Base-by-base conservation (phyloP, 352 stramenopile genomes). In the Globisporangium polare region DNA sequence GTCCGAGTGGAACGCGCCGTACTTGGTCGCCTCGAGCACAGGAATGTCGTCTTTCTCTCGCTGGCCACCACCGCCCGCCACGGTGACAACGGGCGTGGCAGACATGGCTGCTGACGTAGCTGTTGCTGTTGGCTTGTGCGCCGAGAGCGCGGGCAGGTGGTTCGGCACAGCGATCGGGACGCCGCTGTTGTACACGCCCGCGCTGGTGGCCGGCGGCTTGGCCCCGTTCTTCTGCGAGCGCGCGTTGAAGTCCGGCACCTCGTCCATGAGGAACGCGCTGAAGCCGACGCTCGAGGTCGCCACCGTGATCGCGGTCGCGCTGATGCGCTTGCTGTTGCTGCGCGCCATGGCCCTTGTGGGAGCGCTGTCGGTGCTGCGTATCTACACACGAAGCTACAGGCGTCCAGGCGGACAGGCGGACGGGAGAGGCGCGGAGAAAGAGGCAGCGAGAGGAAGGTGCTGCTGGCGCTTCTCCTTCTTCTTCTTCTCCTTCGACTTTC, bases 261-360 rank as follows among this genome's bases (percentile, higher is more conserved):
- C 73, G 61, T 86, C 77, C 69, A 86, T 77, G 37, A 86, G 71
- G 60, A 86, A 86, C 20, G 77, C 80, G 42, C 75, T 83, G 62
- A 86, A 86, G 63, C 73, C 78, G 35, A 77, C 62, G 35, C 22
- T 63, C 10, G 60, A 51, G n/a, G 41, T 17, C 7, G 56, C 35
- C 47, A 39, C 31, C 5, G 53, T 37, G n/a, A n/a, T 53, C 3
- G 60, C 24, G 1, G 45, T 45, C 41, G 53, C n/a, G 24, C 37
- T 49, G 13, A 45, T 31, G 53, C 60, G 52, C n/a, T 62, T 61
- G 43, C 43, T 54, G 50, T 53, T 58, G 50, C 35, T 54, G 52
- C 41, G 42, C 24, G 60, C 60, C 58, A 64, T 64, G 56, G 26
- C n/a, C 22, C 17, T 18, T 43, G 29, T 22, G 41, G 2, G 41